Base-by-base conservation (phyloP, 441 rosid genomes). In the Eruca vesicaria region DNA sequence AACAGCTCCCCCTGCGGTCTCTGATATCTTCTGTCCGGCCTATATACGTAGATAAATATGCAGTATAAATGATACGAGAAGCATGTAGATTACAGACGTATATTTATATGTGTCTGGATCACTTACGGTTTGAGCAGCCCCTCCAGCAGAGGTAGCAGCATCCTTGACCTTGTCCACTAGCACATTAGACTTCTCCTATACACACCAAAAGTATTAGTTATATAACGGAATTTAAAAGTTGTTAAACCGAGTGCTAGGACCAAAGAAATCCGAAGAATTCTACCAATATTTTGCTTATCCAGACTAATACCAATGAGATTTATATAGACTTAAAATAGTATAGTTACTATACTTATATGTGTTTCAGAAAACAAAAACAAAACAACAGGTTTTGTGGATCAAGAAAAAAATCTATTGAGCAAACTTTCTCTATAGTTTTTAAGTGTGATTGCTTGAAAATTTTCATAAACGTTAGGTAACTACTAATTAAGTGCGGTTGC, bases 111-210 rank as follows among this genome's bases (percentile, higher is more conserved):
- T 64, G 9, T 68, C 15, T 66, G 14, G 53, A 67, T 55, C 2
- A 53, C 32, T 21, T 67, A 77, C 80, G 2, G 45, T 23, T 67
- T 41, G 56, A 0, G 48, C 56, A 20, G 74, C 9, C 10, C 9
- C 60, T 73, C 16, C 19, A 23, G 81, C 74, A 6, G 21, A 28
- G 15, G 61, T 0, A 68, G 74, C 71, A 38, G 81, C 78, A 52
- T 14, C 62, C 71, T 73, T 78, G 66, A 12, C 45, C 11, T 73
- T 73, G 28, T 68, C 78, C 19, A 68, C 0, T 20, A 78, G 4
- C 64, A 67, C 74, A 67, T 73, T 68, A 18, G 53, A 3, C 78
- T 78, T 78, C 78, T 78, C 81, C 80, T 77, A 3, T 33, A 70
- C 18, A 16, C 9, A 41, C n/a, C 65, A 67, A 21, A 14, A 23